Evolutionary conservation across 805 yeast genomes (phyloP).

Genomic region (Clavispora fructus): DNA sequence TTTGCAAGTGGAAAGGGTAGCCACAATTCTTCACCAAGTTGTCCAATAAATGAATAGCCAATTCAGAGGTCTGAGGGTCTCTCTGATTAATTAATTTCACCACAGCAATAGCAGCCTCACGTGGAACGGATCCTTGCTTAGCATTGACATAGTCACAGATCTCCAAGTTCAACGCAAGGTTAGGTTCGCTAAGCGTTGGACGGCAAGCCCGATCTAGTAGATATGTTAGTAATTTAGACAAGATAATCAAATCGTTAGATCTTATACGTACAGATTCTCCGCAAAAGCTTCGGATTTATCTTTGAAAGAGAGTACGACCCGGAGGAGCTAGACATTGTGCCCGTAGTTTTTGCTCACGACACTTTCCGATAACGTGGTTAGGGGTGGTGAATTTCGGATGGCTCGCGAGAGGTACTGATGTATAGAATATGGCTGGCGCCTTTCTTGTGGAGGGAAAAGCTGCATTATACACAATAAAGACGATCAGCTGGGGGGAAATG

Average conservation of each 20-base stretch:
- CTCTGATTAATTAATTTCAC: constrained; percentile 77
- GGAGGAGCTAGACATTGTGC: constrained; percentile 8
- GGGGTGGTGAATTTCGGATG: neutral
- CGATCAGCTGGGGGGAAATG: too few species aligned
- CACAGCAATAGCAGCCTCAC: constrained; percentile 87
- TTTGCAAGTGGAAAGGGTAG: constrained; percentile 92
- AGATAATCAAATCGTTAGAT: too few species aligned
- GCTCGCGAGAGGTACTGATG: neutral
- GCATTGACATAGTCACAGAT: constrained; percentile 91
- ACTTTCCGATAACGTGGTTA: neutral
- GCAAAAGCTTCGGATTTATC: constrained; percentile 41
- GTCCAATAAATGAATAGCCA: constrained; percentile 81
- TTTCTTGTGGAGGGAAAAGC: too few species aligned
- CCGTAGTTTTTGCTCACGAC: neutral
- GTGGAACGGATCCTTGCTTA: constrained; percentile 83
- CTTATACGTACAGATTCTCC: constrained; percentile 37
- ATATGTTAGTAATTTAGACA: constrained; percentile 12
- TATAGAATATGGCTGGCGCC: neutral
- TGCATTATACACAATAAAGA: too few species aligned
- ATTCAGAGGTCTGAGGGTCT: constrained; percentile 76
- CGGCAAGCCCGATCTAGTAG: constrained; percentile 74
- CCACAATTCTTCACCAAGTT: constrained; percentile 96
- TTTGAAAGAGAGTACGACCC: constrained; percentile 36
- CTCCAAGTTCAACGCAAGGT: constrained; percentile 80
- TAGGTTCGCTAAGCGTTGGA: constrained; percentile 78